Evolutionary conservation across 2,329 filamentous ascomycete genomes (phyloP), one percentile per base, ranked within the genome.

Genomic region (Macrophomina phaseolina): DNA sequence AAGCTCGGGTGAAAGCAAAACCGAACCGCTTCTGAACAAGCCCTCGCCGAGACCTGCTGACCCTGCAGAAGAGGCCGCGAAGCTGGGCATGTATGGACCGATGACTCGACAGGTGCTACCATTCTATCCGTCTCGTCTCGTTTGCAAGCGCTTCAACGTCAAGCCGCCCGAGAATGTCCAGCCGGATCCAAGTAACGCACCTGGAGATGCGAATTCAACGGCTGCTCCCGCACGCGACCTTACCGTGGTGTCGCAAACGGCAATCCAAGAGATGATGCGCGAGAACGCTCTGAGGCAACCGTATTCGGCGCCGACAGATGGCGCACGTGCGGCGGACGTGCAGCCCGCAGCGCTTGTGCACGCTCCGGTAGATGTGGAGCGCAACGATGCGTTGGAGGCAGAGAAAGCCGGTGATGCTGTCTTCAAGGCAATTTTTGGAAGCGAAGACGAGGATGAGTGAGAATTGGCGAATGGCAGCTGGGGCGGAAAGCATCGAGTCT

Each of bases 61-160:
- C 73, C 90, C 94, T 0, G 92, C 93, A 11, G 91, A 94, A 75
- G 90, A 92, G 71, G 95, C 95, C 1, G 95, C 95, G 7, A 91
- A 86, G 73, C 82, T 97, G 75, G 93, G 93, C 67, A 97, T 98
- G 93, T 97, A 94, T 79, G 95, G 95, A 0, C 85, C 89, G 14
- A 86, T 98, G 87, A 99, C 95, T 3, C 85, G 95, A 68, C 88
- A 85, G 28, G 83, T 85, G 0, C 78, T 87, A 7, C 86, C 89
- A 4, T 98, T 97, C 78, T 90, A 89, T 71, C 95, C 95, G 0
- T 90, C 90, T 1, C 85, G 93, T 65, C 80, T 99, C 48, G 80
- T 98, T n/a, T 98, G 94, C 80, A 99, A 98, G 77, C 86, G 95
- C 8, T 97, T 99, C 80, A 93, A 93, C 71, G 90, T 98, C n/a